Evolutionary conservation across 352 stramenopile genomes (phyloP), one percentile per base, ranked within the genome.

Genomic region (Phytophthora kernoviae): DNA sequence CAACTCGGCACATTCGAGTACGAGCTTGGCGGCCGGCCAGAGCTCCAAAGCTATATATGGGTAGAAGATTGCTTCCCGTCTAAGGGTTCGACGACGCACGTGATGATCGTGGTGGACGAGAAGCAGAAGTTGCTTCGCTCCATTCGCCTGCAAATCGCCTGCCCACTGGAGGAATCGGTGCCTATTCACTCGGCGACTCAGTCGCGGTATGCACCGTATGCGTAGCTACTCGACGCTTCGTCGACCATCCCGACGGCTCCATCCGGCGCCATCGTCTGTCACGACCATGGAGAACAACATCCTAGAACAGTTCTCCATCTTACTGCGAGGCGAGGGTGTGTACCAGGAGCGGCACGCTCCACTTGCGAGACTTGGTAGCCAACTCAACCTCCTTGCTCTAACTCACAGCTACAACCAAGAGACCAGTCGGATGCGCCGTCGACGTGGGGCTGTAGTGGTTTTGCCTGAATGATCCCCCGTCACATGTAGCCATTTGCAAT

Each of bases 21-120:
- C 60, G 71, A 83, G 41, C 21, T 52, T 0, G 47, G 21, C 52
- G 42, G 66, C 22, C 15, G 53, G 10, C 36, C 68, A 51, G 73
- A 93, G 41, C 79, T 97, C 37, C 88, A 98, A 55, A 73, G 79
- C 14, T 87, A 87, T 43, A 84, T 89, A 42, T 91, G 94, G 70
- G 81, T 75, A 11, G 85, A 95, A 47, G 75, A 73, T 17, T 84
- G 85, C 11, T 95, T 98, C 46, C 90, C 96, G 12, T 97, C 90
- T 49, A 85, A 91, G 14, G 78, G 77, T 4, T 70, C 83, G 30
- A 76, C 77, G 24, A 97, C 96, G 6, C 78, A 82, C 32, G 84
- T 99, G 26, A 82, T 95, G 63, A 68, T 96, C 21, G 54, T 88
- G 5, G 65, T 92, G 10, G 60, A 91, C 54, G 80, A 89, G 49